Evolutionary conservation across 441 rosid genomes (phyloP).

Genomic region (Erodium moschatum): DNA sequence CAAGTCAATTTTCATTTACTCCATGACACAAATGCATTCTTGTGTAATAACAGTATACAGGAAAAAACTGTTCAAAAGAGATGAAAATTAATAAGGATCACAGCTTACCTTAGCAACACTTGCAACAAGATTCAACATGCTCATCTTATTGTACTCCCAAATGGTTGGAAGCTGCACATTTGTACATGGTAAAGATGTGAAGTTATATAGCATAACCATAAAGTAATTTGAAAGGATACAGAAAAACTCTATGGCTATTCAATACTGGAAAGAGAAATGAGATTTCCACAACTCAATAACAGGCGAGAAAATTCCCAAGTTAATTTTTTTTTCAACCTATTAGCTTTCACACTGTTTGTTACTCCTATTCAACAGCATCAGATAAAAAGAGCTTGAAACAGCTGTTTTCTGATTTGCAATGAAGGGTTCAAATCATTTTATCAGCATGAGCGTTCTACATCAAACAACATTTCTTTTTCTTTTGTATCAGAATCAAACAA

Average conservation of each 20-base stretch:
- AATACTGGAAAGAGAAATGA: neutral
- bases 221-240: neutral
- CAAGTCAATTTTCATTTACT: neutral
- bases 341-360: neutral
- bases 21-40: neutral
- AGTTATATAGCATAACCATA: neutral
- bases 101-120: slow-evolving; percentile 60
- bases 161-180: slow-evolving; percentile 62
- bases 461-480: neutral
- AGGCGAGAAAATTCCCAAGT: neutral
- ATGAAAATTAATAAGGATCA: slow-evolving; percentile 1
- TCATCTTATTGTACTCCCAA: slow-evolving; percentile 82
- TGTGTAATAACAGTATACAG: neutral
- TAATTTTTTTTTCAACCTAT: neutral
- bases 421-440: neutral
- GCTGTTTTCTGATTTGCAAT: neutral
- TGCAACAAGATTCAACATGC: slow-evolving; percentile 86
- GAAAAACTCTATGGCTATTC: neutral
- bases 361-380: neutral
- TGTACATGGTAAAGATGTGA: slow-evolving; percentile 12
- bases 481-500: no score
- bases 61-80: neutral
- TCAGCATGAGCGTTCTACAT: neutral
- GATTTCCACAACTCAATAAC: neutral
- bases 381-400: neutral